Evolutionary conservation across 805 yeast genomes (phyloP).

Genomic region (Schwanniomyces yamadae): DNA sequence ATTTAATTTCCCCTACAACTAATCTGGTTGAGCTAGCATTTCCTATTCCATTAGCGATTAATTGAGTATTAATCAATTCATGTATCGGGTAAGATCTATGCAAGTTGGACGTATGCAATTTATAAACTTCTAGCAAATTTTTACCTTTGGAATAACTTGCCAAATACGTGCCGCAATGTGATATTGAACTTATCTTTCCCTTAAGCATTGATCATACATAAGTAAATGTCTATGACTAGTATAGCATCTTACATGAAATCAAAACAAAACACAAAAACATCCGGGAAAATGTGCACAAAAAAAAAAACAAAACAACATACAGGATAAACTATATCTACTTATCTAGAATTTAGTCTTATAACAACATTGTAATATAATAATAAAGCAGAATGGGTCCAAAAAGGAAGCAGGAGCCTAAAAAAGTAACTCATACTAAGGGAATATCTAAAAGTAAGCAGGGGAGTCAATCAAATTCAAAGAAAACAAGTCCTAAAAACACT

Average conservation of each 20-base stretch:
- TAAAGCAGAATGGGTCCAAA: conserved; percentile 9
- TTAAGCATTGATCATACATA: conserved; percentile 2
- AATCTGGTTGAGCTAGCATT: neutral
- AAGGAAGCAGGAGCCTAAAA: conserved; percentile 6
- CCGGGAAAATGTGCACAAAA: conserved; percentile 6
- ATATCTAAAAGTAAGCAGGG: neutral
- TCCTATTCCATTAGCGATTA: neutral
- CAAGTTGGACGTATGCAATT: neutral
- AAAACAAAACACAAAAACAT: conserved; percentile 6
- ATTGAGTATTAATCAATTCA: conserved; percentile 2
- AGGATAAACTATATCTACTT: conserved; percentile 8
- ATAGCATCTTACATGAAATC: neutral
- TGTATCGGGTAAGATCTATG: conserved; percentile 10
- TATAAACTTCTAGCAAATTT: conserved; percentile 1
- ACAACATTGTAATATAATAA: neutral
- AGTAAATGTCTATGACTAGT: neutral
- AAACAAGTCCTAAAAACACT: neutral
- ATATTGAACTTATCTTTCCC: conserved; percentile 9
- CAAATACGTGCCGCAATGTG: conserved; percentile 20
- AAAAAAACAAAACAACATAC: conserved; percentile 12
- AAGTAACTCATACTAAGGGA: conserved; percentile 2
- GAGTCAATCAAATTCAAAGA: conserved; percentile 1
- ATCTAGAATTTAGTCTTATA: neutral
- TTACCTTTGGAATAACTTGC: conserved; percentile 10
- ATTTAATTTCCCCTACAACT: conserved; percentile 13